Conservation (phyloP, 192 early-diverging fungal genomes). For the Backusella macrospora region DNA sequence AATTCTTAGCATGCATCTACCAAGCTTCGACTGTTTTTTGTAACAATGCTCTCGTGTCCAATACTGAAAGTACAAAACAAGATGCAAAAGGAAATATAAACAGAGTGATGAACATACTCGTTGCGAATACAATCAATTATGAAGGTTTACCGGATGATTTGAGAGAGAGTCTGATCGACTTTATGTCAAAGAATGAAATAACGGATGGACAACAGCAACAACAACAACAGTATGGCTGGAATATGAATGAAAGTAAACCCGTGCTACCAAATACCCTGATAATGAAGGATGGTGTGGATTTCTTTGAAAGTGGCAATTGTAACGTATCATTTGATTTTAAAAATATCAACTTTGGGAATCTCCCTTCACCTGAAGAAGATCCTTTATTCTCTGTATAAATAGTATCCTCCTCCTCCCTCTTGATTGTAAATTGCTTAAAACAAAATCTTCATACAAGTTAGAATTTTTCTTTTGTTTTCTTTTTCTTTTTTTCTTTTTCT, state of each 20-base stretch:
- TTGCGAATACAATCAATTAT: conserved; percentile 16
- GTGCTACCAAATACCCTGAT: neutral
- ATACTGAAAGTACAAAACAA: neutral
- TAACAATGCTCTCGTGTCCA: conserved; percentile 13
- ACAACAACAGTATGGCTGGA: neutral
- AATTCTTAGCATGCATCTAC: conserved; percentile 39
- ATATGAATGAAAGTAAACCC: neutral
- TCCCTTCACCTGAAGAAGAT: conserved; percentile 5
- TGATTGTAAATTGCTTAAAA: neutral
- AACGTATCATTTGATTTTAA: conserved; percentile 8
- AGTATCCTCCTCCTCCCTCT: neutral
- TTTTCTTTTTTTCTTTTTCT: neutral
- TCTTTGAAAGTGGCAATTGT: neutral
- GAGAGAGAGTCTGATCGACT: conserved; percentile 24
- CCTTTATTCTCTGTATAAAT: conserved; percentile 11
- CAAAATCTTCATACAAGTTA: neutral
- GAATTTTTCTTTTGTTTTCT: neutral
- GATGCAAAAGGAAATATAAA: conserved; percentile 18
- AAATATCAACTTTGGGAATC: conserved; percentile 1
- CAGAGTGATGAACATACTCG: conserved; percentile 25
- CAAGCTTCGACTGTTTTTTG: conserved; percentile 43
- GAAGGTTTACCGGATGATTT: conserved; percentile 37
- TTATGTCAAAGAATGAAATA: conserved; percentile 18
- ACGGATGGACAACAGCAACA: neutral
- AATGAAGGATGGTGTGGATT: neutral